Conservation (phyloP, 164 flowering plant species). For the Sextonia rubra region DNA sequence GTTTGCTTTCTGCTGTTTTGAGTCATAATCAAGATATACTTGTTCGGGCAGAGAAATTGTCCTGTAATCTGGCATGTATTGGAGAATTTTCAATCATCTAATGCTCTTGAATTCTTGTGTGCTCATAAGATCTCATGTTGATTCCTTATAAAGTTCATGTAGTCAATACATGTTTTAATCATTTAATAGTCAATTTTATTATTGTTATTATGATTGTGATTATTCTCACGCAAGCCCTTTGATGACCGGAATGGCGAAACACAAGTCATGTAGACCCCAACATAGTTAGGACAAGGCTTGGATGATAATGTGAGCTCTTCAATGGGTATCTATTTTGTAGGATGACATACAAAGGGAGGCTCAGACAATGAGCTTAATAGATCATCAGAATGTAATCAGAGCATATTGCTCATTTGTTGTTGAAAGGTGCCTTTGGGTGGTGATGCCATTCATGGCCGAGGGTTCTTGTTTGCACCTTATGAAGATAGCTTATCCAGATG, state of each 20-base stretch:
- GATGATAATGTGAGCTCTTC: background rate
- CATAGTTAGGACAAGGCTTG: background rate
- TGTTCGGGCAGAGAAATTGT: background rate
- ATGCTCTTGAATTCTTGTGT: background rate
- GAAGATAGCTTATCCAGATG: slow-evolving; percentile 89
- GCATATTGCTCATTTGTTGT: slow-evolving; percentile 94
- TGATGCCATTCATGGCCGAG: slow-evolving; percentile 98
- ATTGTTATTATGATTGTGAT: too few relatives aligned
- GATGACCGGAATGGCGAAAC: background rate
- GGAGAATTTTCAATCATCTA: background rate
- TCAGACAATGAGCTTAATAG: slow-evolving; percentile 95
- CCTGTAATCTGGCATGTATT: background rate
- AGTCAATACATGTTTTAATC: too few relatives aligned
- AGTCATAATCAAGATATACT: background rate
- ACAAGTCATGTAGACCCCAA: background rate
- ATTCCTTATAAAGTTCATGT: too few relatives aligned
- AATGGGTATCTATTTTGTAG: slow-evolving; percentile 29
- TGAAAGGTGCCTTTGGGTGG: slow-evolving; percentile 84
- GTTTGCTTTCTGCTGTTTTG: background rate
- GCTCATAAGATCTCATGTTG: background rate
- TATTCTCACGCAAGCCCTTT: too few relatives aligned
- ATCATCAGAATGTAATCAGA: slow-evolving; percentile 83
- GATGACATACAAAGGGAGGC: slow-evolving; percentile 93
- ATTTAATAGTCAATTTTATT: too few relatives aligned
- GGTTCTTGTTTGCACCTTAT: slow-evolving; percentile 96